Evolutionary conservation across 306 rosid genomes (phyloP).

Genomic region (Hippophae rhamnoides): DNA sequence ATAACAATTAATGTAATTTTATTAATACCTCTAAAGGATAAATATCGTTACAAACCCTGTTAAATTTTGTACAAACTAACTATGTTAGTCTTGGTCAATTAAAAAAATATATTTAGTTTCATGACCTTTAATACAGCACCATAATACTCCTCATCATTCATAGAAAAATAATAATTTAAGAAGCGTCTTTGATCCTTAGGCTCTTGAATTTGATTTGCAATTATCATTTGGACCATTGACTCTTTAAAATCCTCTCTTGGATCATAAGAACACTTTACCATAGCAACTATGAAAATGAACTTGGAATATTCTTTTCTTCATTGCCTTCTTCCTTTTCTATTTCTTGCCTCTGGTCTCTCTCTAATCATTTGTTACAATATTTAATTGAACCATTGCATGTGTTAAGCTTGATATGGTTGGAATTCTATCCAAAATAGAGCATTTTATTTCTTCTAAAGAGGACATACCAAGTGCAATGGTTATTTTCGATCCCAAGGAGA

Average conservation of each 20-base stretch:
- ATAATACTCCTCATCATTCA: slow-evolving; percentile 57
- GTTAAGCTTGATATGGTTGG: slow-evolving; percentile 69
- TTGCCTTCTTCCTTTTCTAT: slow-evolving; percentile 43
- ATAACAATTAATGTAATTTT: too few species aligned
- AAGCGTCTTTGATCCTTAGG: slow-evolving; percentile 69
- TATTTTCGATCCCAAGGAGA: too few species aligned
- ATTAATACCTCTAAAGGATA: too few species aligned
- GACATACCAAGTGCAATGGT: slow-evolving; percentile 39
- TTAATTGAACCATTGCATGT: slow-evolving; percentile 93
- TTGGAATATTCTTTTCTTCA: slow-evolving; percentile 37
- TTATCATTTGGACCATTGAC: slow-evolving; percentile 78
- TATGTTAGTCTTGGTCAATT: too few species aligned
- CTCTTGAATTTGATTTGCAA: slow-evolving; percentile 50
- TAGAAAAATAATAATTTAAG: slow-evolving; percentile 73
- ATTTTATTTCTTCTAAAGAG: slow-evolving; percentile 74
- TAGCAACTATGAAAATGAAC: slow-evolving; percentile 74
- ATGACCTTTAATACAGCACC: slow-evolving; percentile 44
- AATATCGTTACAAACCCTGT: too few species aligned
- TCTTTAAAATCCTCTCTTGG: slow-evolving; percentile 77
- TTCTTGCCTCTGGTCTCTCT: slow-evolving; percentile 40
- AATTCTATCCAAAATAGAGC: slow-evolving; percentile 48
- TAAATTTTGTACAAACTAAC: too few species aligned
- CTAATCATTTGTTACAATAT: slow-evolving; percentile 72
- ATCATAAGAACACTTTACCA: slow-evolving; percentile 70
- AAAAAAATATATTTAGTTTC: too few species aligned